Percentiles rank a stretch among this genome's conserved stretches.
phyloP scores from a whole-genome alignment of 2,329 filamentous ascomycete genomes.

The Phoma sp. region DNA sequence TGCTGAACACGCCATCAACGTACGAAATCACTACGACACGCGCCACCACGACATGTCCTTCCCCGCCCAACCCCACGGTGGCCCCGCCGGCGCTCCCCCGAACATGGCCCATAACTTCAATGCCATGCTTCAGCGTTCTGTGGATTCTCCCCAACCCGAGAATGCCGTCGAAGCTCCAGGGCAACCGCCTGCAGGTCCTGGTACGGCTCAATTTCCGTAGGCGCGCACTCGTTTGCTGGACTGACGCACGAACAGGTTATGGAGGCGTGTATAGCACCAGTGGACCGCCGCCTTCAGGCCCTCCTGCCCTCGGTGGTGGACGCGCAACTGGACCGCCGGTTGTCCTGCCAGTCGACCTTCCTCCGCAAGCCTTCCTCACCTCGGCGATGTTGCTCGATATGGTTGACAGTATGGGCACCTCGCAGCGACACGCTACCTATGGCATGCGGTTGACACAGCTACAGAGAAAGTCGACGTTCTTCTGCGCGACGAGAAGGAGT shows the following conservation, averaged over 20 bases:
- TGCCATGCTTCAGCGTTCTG: conserved; percentile 45
- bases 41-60: conserved; percentile 31
- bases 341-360: conserved; percentile 56
- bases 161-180: conserved; percentile 30
- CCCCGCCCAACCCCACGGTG: conserved; percentile 37
- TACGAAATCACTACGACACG: conserved; percentile 4
- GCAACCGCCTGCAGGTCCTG: conserved; percentile 33
- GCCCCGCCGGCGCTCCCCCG: conserved; percentile 38
- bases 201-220: conserved; percentile 22
- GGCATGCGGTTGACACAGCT: conserved; percentile 20
- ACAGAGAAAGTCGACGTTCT: conserved; percentile 93
- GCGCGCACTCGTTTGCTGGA: background rate
- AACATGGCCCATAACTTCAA: conserved; percentile 44
- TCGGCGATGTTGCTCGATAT: conserved; percentile 93
- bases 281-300: conserved; percentile 59
- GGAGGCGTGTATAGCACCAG: conserved; percentile 47
- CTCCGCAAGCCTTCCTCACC: conserved; percentile 98
- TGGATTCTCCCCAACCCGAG: conserved; percentile 40
- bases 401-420: conserved; percentile 76
- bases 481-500: conserved; percentile 89
- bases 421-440: conserved; percentile 6
- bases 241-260: conserved; percentile 38
- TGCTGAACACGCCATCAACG: conserved; percentile 25
- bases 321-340: conserved; percentile 29
- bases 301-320: conserved; percentile 39